Evolutionary conservation across 805 yeast genomes (phyloP), one percentile per base, ranked within the genome.

Genomic region (Lachancea sp.): DNA sequence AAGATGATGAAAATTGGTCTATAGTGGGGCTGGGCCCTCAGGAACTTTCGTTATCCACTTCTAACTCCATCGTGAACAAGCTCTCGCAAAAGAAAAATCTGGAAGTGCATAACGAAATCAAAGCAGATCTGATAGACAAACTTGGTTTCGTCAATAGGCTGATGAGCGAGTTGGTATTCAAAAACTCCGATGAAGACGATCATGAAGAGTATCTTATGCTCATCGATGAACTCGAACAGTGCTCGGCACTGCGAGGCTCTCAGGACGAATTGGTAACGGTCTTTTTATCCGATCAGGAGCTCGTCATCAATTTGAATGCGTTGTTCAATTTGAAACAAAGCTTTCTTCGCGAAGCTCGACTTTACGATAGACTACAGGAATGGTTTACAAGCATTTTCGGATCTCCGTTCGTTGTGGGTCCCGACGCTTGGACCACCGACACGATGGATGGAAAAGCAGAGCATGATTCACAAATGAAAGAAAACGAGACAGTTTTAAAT

Each of bases 11-110:
- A 36, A 60, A 62, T 50, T 60, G 66, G 65, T 42, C 52, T 15
- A 41, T 57, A 8, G 61, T 62, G 2, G 67, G 67, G 3, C 38
- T 59, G 47, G 67, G 67, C 4, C 63, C 65, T 8, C 67, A 63
- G 46, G 63, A 63, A 47, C 34, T 50, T 13, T 46, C 56, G 2
- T 33, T 60, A 1, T 47, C 51, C 10, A 22, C 48, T 11, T 16
- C 43, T 20, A 46, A 52, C 3, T 53, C 59, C 38, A 35, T 62
- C 13, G 64, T 55, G 1, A 52, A 53, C 32, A 60, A 55, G 49
- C 44, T 63, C 19, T 47, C 63, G 1, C 60, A 57, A 36, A 60
- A 57, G 49, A 54, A 51, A 41, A 59, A 60, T 25, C 15, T 53
- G 13, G 64, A 62, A 17, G 45, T 45, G n/a, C 67, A 63, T 49